Conservation (phyloP, 2,329 filamentous ascomycete genomes). For the Arthroderma sp. region DNA sequence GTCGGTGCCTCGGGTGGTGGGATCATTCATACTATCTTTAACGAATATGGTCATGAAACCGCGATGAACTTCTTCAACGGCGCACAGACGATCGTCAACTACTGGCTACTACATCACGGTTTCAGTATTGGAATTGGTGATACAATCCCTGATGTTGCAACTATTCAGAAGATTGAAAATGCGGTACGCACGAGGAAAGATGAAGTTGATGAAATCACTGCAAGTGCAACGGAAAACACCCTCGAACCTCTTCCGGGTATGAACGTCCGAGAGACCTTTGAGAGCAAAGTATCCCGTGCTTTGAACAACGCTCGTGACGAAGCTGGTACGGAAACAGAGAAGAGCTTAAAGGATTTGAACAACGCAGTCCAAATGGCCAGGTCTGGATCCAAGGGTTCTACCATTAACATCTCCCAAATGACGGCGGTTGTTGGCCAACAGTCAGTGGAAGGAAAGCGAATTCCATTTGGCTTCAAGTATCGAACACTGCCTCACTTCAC, state of each 20-base stretch:
- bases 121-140: slow-evolving; percentile 98
- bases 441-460: slow-evolving; percentile 95
- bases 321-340: slow-evolving; percentile 82
- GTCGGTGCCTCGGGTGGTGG: slow-evolving; percentile 82
- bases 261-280: slow-evolving; percentile 96
- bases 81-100: slow-evolving; percentile 85
- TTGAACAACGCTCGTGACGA: slow-evolving; percentile 93
- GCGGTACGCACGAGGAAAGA: slow-evolving; percentile 72
- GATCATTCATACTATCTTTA: slow-evolving; percentile 92
- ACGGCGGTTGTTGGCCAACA: slow-evolving; percentile 95
- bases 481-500: slow-evolving; percentile 94
- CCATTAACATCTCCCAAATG: slow-evolving; percentile 99
- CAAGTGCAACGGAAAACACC: slow-evolving; percentile 66
- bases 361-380: slow-evolving; percentile 93
- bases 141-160: slow-evolving; percentile 78
- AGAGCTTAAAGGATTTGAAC: slow-evolving; percentile 88
- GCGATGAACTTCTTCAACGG: slow-evolving; percentile 95
- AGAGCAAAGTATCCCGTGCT: slow-evolving; percentile 88
- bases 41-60: slow-evolving; percentile 73
- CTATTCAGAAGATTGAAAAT: slow-evolving; percentile 70
- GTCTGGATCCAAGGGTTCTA: slow-evolving; percentile 95
- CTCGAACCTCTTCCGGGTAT: slow-evolving; percentile 93
- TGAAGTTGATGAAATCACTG: slow-evolving; percentile 63
- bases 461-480: slow-evolving; percentile 98
- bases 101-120: slow-evolving; percentile 92